Base-by-base conservation (phyloP, 73 alveolate genomes). In the Effrenium voratum region DNA sequence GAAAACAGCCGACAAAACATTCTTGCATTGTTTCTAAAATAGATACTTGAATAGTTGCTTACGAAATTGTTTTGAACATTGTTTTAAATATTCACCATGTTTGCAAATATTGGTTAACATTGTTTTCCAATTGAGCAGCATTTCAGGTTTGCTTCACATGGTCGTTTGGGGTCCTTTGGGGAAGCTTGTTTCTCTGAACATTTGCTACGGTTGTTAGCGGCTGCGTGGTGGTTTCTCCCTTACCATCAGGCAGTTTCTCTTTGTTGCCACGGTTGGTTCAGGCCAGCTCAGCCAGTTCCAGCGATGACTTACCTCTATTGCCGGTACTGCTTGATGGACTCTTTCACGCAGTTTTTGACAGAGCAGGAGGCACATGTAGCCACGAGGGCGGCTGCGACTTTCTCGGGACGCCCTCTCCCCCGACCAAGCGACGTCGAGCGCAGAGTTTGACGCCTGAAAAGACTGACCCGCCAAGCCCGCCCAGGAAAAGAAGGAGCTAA, bases 261-360 rank as follows among this genome's bases (percentile, higher is more conserved):
- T 41, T 28, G 66, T 41, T 3, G 45, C 60, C 28, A 34, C 26
- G 13, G 12, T 75, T 45, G 90, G 90, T 66, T 26, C 90, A 79
- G 45, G 44, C 68, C 60, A 12, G 1, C 24, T 41, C 22, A 45
- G 45, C 8, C 63, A 52, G 19, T 16, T 38, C 6, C 63, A 2
- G 40, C 13, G 30, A 79, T 79, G 90, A 52, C 44, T 0, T 79
- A 44, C 44, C 45, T 36, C 30, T 79, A 46, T 45, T 79, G 90
- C 68, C 45, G 90, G 90, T 43, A 63, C 22, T 44, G n/a, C n/a
- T n/a, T n/a, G n/a, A n/a, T n/a, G n/a, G n/a, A n/a, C n/a, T n/a
- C n/a, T n/a, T n/a, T n/a, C n/a, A n/a, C n/a, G n/a, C n/a, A n/a
- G 90, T 79, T 45, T 30, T 30, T 79, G 68, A 79, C 90, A 16